Evolutionary conservation across 2,329 filamentous ascomycete species (phyloP).

Genomic region (Colletotrichum cuscutae): DNA sequence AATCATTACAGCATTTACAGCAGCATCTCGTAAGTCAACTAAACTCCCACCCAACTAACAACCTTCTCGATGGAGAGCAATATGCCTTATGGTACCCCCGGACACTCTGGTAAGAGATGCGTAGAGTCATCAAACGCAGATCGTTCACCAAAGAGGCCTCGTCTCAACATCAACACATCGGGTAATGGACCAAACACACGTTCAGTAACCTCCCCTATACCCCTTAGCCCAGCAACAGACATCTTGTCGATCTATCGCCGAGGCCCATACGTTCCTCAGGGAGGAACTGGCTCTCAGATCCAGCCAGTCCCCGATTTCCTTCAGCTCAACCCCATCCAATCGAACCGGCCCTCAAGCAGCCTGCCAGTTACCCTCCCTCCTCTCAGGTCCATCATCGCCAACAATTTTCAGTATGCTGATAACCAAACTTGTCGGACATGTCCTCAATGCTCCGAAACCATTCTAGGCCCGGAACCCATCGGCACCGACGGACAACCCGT

Average conservation of each 20-base stretch:
- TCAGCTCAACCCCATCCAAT: neutral
- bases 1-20: neutral
- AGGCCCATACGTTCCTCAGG: neutral
- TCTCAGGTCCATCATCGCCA: neutral
- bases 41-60: neutral
- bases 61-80: neutral
- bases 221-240: neutral
- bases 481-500: neutral
- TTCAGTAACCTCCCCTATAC: neutral
- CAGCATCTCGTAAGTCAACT: neutral
- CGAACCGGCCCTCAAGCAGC: neutral
- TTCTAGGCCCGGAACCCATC: neutral
- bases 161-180: neutral
- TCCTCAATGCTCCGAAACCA: neutral
- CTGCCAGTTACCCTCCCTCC: neutral
- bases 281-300: neutral
- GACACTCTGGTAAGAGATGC: neutral
- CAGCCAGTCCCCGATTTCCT: neutral
- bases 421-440: neutral
- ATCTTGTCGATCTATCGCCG: neutral
- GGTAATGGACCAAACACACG: neutral
- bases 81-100: neutral
- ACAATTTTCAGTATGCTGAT: no score
- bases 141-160: neutral
- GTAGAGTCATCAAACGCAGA: neutral